Base-by-base conservation (phyloP, 768 basidiomycete species). In the Nevesoporus exiguus region DNA sequence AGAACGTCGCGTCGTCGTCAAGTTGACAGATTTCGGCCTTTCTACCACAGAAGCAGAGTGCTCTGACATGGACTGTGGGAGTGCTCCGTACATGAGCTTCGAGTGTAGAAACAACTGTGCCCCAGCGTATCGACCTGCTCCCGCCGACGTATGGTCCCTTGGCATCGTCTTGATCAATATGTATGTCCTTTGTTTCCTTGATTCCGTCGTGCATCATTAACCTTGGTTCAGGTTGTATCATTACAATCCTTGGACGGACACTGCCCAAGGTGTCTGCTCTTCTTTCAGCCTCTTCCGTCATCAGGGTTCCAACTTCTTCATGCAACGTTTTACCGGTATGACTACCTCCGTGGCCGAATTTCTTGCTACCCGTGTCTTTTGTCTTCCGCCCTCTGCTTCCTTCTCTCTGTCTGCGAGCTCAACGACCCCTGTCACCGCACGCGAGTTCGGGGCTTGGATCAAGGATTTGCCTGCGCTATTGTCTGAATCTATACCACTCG, bases 111-210 rank as follows among this genome's bases (percentile, higher is more conserved):
- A 98, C 78, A 97, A 98, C 72, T 80, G 94, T 61, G 90, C 89
- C 27, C 95, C 97, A 58, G 90, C 89, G 47, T 99, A 99, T 77
- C 82, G 83, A 59, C 94, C 96, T 57, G 89, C 88, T 63, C 90
- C 91, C 54, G 97, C 97, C 57, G 96, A 99, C 73, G 93, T 99
- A 50, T 99, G 93, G 96, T 98, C 96, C 24, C 80, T 99, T 62
- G 96, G 96, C 58, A 97, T 99, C 69, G 97, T 99, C 60, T 84
- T 99, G 64, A 92, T 99, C 80, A 99, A 99, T 72, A 95, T 98
- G 92, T 90, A 62, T 33, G 85, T 77, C 15, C 42, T 14, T 29
- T 5, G 10, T 19, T n/a, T 15, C 29, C 25, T 45, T 53, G 48
- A 47, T 54, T 6, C 21, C 17, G 10, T 11, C 27, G 24, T 19